phyloP scores from a whole-genome alignment of 2,329 filamentous ascomycete genomes.

The Diaporthe sp. region DNA sequence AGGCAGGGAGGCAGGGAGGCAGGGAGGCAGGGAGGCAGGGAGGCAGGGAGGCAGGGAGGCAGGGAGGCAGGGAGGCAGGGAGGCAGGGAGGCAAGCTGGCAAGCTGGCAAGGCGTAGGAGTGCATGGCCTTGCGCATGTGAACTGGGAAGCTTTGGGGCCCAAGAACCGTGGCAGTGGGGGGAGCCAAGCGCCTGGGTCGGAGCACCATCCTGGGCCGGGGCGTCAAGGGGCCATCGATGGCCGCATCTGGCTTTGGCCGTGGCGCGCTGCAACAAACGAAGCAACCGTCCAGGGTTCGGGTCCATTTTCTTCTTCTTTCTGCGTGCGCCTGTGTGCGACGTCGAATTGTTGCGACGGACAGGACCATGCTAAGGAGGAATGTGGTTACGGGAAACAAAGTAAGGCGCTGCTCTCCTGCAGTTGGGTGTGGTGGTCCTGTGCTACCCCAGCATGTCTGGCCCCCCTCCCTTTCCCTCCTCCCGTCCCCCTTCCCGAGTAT shows the following conservation, averaged over 20 bases:
- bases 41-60: too few species aligned
- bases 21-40: too few species aligned
- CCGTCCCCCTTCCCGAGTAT: neutral
- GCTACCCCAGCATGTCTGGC: neutral
- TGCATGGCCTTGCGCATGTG: neutral
- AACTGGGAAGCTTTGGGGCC: neutral
- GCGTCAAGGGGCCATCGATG: neutral
- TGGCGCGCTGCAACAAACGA: neutral
- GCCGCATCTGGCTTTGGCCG: neutral
- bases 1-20: too few species aligned
- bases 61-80: too few species aligned
- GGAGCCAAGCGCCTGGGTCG: neutral
- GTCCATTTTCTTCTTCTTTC: neutral
- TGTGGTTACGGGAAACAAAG: neutral
- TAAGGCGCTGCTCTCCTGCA: neutral
- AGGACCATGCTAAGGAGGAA: neutral
- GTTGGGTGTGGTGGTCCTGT: neutral
- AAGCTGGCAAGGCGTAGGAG: neutral
- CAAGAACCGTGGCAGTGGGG: neutral
- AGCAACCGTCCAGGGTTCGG: neutral
- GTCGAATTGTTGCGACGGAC: neutral
- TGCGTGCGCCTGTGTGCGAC: neutral
- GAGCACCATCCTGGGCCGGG: neutral
- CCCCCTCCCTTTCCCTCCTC: neutral
- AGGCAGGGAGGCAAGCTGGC: neutral